phyloP scores from a whole-genome alignment of 345 rosid species.

The Eutrema japonicum region DNA sequence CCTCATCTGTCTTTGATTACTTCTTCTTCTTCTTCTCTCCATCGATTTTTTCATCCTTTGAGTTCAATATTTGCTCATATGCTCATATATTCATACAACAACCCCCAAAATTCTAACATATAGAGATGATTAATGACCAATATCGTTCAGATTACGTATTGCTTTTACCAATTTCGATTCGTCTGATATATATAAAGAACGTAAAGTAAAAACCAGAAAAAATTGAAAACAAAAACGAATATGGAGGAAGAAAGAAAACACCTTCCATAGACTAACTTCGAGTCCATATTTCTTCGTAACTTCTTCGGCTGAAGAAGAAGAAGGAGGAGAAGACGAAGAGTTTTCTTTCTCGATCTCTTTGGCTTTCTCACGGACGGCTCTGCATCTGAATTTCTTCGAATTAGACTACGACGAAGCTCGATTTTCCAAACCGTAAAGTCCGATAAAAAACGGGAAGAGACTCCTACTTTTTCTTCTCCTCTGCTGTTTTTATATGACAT shows the following conservation, averaged over 20 bases:
- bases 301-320: slow-evolving; percentile 67
- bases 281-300: slow-evolving; percentile 84
- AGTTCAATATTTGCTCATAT: no score
- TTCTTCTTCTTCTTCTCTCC: no score
- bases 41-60: no score
- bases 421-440: no score
- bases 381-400: slow-evolving; percentile 48
- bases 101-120: neutral
- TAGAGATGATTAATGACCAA: neutral
- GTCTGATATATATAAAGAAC: neutral
- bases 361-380: slow-evolving; percentile 65
- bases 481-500: no score
- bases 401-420: slow-evolving; percentile 40
- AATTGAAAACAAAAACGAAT: neutral
- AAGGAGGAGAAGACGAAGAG: slow-evolving; percentile 43
- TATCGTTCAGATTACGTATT: no score
- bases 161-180: neutral
- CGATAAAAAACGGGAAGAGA: no score
- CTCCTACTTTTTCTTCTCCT: no score
- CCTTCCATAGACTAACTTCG: slow-evolving; percentile 95
- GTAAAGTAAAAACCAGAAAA: neutral
- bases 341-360: slow-evolving; percentile 49
- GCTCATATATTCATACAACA: no score
- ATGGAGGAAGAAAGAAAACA: slow-evolving; percentile 31
- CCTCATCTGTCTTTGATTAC: no score